Base-by-base conservation (phyloP, 371 early-diverging fungal species). In the Mucor circinelloides region DNA sequence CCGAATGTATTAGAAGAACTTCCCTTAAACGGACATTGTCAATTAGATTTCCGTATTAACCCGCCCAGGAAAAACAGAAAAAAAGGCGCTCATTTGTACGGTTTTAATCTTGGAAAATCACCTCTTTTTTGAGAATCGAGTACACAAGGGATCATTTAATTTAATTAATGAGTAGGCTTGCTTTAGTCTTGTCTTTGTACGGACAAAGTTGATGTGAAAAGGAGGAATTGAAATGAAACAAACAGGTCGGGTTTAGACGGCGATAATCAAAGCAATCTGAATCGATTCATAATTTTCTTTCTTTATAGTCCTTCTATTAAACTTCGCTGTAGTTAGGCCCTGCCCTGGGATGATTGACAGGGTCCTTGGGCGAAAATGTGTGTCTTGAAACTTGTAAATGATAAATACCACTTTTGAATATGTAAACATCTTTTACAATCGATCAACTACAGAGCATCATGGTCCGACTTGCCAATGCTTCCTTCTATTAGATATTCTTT, bases 21-120 rank as follows among this genome's bases (percentile, higher is more conserved):
- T 64, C 42, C 64, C 19, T 55, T 38, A 64, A 64, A 44, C 28
- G 57, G 64, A 55, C 21, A 46, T 55, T 6, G 19, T 34, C 23
- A 31, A 55, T 23, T 28, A 36, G 31, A 48, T 58, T 65, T 65
- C 65, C 65, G 65, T 65, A 48, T 58, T 65, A 65, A 58, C 65
- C 65, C 65, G 65, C 58, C 56, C 6, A 27, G 27, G 27, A 52
- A 52, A 1, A 52, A 27, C 23, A 25, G 12, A 12, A 50, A 7
- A 52, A 27, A 25, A 9, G 21, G 21, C 2, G 17, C 21, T 21
- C 21, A 46, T 46, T 46, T 46, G 46, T 46, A 21, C 46, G 19
- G 15, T 27, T 52, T 52, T 15, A 25, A 52, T 25, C 4, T 52
- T 13, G 52, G 52, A 52, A 25, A 52, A 52, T 52, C 25, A 12